A percentile compares a stretch with the other conserved stretches of the same genome.
phyloP scores from a whole-genome alignment of 441 rosid species.

The Biscutella laevigata region DNA sequence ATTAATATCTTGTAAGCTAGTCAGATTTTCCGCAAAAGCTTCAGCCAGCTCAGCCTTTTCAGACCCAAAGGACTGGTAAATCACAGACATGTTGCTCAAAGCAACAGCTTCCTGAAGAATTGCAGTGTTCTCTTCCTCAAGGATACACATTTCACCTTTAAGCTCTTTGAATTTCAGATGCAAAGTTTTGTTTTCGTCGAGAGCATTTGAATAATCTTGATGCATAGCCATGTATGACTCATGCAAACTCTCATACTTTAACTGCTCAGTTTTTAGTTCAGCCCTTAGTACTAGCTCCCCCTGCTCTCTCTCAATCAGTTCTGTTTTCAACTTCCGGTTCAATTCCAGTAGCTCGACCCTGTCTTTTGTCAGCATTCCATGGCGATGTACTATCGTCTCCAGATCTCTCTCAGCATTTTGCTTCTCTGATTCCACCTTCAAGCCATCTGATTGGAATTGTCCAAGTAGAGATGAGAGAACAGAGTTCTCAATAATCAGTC shows the following conservation, averaged over 20 bases:
- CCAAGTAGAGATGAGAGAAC: slow-evolving; percentile 46
- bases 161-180: slow-evolving; percentile 37
- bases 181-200: slow-evolving; percentile 41
- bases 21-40: slow-evolving; percentile 40
- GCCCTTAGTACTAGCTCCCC: slow-evolving; percentile 35
- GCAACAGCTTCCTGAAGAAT: slow-evolving; percentile 48
- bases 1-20: slow-evolving; percentile 31
- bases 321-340: slow-evolving; percentile 51
- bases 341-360: slow-evolving; percentile 46
- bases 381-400: slow-evolving; percentile 25
- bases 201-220: slow-evolving; percentile 44
- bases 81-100: slow-evolving; percentile 38
- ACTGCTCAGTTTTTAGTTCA: slow-evolving; percentile 35
- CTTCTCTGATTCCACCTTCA: slow-evolving; percentile 39
- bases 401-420: slow-evolving; percentile 33
- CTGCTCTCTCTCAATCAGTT: slow-evolving; percentile 37
- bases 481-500: slow-evolving; percentile 52
- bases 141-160: slow-evolving; percentile 39
- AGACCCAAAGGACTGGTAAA: slow-evolving; percentile 46
- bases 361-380: slow-evolving; percentile 37
- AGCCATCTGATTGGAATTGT: slow-evolving; percentile 39
- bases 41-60: slow-evolving; percentile 51
- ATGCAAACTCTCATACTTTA: slow-evolving; percentile 41
- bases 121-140: slow-evolving; percentile 54
- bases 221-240: slow-evolving; percentile 40